phyloP scores from a whole-genome alignment of 2,329 filamentous ascomycete genomes.

The Alternaria gaisen region DNA sequence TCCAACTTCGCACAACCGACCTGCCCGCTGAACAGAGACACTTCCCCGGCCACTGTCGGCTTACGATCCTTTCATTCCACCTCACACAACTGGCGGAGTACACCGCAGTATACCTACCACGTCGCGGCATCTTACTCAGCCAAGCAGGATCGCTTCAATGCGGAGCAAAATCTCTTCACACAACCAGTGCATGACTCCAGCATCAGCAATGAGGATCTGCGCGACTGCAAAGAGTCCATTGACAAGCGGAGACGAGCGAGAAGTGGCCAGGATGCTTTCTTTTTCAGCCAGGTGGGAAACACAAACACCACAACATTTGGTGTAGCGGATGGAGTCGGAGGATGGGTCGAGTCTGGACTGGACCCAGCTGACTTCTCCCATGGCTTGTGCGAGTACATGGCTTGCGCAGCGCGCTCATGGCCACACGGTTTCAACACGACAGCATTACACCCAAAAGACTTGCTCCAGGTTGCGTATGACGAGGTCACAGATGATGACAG shows the following conservation, averaged over 20 bases:
- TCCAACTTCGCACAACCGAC: conserved; percentile 33
- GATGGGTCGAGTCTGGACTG: conserved; percentile 91
- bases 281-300: conserved; percentile 80
- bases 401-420: conserved; percentile 72
- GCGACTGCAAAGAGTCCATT: conserved; percentile 47
- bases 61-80: conserved; percentile 44
- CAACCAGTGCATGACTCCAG: conserved; percentile 40
- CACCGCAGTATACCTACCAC: conserved; percentile 49
- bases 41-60: conserved; percentile 39
- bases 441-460: conserved; percentile 67
- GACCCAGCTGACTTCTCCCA: conserved; percentile 97
- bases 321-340: conserved; percentile 92
- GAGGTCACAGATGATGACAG: conserved; percentile 76
- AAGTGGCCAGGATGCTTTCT: conserved; percentile 96
- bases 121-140: conserved; percentile 54
- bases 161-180: conserved; percentile 49
- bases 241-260: conserved; percentile 72
- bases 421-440: conserved; percentile 49
- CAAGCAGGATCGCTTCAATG: conserved; percentile 50
- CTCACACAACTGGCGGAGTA: conserved; percentile 36
- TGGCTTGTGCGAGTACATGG: conserved; percentile 93
- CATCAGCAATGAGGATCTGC: conserved; percentile 36
- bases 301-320: conserved; percentile 80
- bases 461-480: conserved; percentile 88
- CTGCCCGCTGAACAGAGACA: conserved; percentile 43